These are phyloP conservation scores for Rhynchosporium secalis DNA, from an alignment of 2,329 filamentous ascomycete genomes.

Conservation along the genomic window DNA sequence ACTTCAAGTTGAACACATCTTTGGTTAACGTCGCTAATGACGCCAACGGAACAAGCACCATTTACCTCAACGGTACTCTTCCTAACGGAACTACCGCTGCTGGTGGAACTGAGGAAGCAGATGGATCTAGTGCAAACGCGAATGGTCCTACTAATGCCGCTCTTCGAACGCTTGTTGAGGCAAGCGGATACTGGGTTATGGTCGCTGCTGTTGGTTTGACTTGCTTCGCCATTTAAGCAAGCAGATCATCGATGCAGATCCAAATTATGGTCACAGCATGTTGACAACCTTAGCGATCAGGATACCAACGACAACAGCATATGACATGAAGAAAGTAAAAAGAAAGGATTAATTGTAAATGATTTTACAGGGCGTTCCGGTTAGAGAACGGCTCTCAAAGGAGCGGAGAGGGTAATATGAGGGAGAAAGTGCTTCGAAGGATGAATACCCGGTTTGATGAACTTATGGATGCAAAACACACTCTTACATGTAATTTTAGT, in stretches of 20 bases:
- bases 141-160: slow-evolving; percentile 39
- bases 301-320: background rate
- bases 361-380: slow-evolving; percentile 3
- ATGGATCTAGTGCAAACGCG: background rate
- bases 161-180: slow-evolving; percentile 18
- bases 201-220: slow-evolving; percentile 33
- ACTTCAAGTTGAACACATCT: slow-evolving; percentile 57
- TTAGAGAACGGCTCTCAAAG: background rate
- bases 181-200: slow-evolving; percentile 37
- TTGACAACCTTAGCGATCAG: background rate
- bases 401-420: background rate
- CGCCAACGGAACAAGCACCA: slow-evolving; percentile 62
- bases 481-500: background rate
- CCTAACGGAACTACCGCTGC: slow-evolving; percentile 63
- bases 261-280: background rate
- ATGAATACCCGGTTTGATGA: background rate
- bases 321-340: background rate
- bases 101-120: slow-evolving; percentile 44
- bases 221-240: slow-evolving; percentile 12
- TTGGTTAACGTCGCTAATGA: slow-evolving; percentile 58
- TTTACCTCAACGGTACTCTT: slow-evolving; percentile 76
- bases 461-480: background rate
- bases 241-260: background rate
- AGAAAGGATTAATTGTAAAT: background rate
- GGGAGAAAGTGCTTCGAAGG: background rate